Percentiles rank a stretch among this genome's conserved stretches.
phyloP scores from a whole-genome alignment of 257 asterid genomes.

The Rehmannia glutinosa region DNA sequence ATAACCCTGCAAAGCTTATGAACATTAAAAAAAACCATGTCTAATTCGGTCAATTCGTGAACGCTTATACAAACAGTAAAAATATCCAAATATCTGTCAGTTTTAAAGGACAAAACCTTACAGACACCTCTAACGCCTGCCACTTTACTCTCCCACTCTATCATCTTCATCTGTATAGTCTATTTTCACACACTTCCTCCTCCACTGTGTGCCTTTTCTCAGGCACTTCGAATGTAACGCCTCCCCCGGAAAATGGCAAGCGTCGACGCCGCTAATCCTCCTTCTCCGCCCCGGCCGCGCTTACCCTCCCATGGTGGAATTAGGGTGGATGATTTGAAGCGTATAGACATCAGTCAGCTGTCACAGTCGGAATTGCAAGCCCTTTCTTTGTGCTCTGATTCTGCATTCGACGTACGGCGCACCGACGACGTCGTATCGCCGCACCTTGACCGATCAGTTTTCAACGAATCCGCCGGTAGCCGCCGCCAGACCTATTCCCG shows the following conservation, averaged over 20 bases:
- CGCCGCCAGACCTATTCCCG: slow-evolving; percentile 86
- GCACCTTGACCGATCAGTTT: slow-evolving; percentile 61
- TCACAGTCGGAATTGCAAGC: slow-evolving; percentile 78
- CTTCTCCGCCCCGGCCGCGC: slow-evolving; percentile 23
- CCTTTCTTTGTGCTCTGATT: slow-evolving; percentile 60
- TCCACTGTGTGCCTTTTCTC: background rate
- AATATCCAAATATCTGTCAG: too few species aligned
- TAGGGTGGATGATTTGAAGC: slow-evolving; percentile 42
- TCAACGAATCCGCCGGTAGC: slow-evolving; percentile 90
- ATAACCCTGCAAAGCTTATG: too few species aligned
- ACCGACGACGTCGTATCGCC: slow-evolving; percentile 60
- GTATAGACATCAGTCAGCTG: slow-evolving; percentile 47
- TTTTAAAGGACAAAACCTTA: too few species aligned
- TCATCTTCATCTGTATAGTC: too few species aligned
- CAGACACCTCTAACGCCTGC: too few species aligned
- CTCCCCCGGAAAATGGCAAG: slow-evolving; percentile 34
- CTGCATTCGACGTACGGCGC: slow-evolving; percentile 42
- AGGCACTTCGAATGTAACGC: slow-evolving; percentile 14
- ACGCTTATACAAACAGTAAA: too few species aligned
- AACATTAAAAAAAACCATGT: too few species aligned
- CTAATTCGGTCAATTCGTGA: too few species aligned
- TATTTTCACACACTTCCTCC: too few species aligned
- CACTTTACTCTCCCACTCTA: too few species aligned
- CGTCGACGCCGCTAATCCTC: slow-evolving; percentile 31
- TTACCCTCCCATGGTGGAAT: slow-evolving; percentile 28